phyloP scores from a whole-genome alignment of 345 rosid species.

The Gossypium ekmanianum region DNA sequence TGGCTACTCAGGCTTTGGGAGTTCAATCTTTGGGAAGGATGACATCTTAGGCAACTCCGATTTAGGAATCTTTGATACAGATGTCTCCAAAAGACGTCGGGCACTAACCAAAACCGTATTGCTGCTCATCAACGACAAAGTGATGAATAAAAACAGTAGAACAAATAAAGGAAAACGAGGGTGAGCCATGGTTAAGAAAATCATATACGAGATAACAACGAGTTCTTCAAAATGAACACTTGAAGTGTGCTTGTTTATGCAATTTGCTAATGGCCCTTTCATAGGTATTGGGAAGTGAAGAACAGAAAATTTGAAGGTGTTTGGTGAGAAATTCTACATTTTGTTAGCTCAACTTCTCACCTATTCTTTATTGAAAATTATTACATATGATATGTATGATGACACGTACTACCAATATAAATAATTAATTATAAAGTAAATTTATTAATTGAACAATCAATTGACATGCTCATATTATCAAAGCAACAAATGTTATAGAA shows the following conservation, averaged over 20 bases:
- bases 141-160: neutral
- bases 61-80: slow-evolving; percentile 9
- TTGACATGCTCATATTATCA: neutral
- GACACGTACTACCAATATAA: neutral
- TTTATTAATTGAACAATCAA: neutral
- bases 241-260: slow-evolving; percentile 6
- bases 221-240: neutral
- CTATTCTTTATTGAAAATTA: neutral
- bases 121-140: neutral
- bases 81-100: neutral
- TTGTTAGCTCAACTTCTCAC: slow-evolving; percentile 10
- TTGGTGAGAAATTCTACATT: neutral
- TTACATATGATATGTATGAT: neutral
- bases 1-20: neutral
- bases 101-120: neutral
- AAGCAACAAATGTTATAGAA: no score
- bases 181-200: neutral
- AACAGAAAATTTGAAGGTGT: neutral
- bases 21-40: neutral
- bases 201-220: neutral
- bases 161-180: neutral
- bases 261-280: neutral
- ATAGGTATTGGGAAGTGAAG: neutral
- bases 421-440: neutral
- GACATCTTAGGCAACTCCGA: neutral